Evolutionary conservation across 495 filamentous ascomycete genomes (phyloP).

Genomic region (Lasiosphaeria ovina): DNA sequence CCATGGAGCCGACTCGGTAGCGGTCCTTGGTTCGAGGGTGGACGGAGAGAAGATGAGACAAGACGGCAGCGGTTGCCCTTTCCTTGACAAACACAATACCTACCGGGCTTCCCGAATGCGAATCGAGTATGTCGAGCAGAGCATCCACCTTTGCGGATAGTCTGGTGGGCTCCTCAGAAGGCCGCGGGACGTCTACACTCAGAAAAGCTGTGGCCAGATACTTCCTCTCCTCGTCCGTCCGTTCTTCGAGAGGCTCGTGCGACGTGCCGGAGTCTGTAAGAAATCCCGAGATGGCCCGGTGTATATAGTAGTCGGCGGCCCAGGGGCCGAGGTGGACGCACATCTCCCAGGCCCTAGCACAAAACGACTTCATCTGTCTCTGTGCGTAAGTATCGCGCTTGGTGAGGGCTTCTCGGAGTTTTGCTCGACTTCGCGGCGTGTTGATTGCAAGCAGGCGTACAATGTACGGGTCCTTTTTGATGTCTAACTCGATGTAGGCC

Average conservation of each 20-base stretch:
- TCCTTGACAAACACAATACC: slow-evolving; percentile 81
- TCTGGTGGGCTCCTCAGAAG: slow-evolving; percentile 23
- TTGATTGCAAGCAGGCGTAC: slow-evolving; percentile 43
- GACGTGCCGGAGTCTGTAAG: slow-evolving; percentile 25
- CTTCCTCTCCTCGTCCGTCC: slow-evolving; percentile 52
- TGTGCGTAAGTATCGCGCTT: slow-evolving; percentile 61
- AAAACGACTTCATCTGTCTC: slow-evolving; percentile 61
- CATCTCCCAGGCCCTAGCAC: slow-evolving; percentile 49
- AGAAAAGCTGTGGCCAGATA: slow-evolving; percentile 59
- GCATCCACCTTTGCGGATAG: slow-evolving; percentile 54
- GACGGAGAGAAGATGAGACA: slow-evolving; percentile 62
- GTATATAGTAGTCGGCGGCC: slow-evolving; percentile 71
- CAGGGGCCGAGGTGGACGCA: slow-evolving; percentile 68
- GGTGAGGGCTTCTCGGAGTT: slow-evolving; percentile 46
- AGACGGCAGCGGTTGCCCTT: slow-evolving; percentile 63
- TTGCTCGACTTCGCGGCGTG: slow-evolving; percentile 33
- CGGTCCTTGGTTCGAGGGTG: slow-evolving; percentile 56
- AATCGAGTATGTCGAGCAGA: slow-evolving; percentile 53
- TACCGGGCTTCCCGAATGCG: slow-evolving; percentile 48
- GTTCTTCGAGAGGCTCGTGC: slow-evolving; percentile 36
- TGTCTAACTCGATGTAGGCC: slow-evolving; percentile 51
- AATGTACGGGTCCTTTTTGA: slow-evolving; percentile 70
- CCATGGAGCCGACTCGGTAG: slow-evolving; percentile 63
- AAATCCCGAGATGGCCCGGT: slow-evolving; percentile 52
- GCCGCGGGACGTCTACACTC: slow-evolving; percentile 37